These are phyloP conservation scores for Strombidium stylifer DNA, from an alignment of 73 alveolate species.

Conservation along the genomic window DNA sequence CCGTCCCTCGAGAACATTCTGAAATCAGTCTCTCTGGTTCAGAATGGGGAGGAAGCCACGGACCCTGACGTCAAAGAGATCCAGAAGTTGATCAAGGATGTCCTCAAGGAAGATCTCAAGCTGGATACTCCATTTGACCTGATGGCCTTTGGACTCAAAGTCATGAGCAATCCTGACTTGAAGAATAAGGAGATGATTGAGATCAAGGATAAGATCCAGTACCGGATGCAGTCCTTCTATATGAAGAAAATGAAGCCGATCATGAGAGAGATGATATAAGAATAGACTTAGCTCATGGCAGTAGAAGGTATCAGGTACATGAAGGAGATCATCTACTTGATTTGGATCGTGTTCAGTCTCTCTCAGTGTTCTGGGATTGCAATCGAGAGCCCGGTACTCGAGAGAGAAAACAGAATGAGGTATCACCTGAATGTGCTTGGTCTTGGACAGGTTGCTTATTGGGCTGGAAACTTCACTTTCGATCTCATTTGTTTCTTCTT, in stretches of 20 bases:
- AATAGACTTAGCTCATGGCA: not conserved
- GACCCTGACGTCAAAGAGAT: no score
- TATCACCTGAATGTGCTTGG: constrained; percentile 30
- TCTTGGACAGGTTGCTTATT: constrained; percentile 7
- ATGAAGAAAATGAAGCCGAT: not conserved
- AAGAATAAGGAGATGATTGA: not conserved
- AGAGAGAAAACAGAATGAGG: constrained; percentile 15
- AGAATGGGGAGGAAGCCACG: no score
- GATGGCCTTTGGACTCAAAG: not conserved
- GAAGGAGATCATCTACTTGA: not conserved
- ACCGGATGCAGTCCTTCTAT: not conserved
- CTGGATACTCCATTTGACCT: not conserved
- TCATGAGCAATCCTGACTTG: not conserved
- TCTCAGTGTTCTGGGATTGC: constrained; percentile 24
- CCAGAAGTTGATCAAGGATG: no score
- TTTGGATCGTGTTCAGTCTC: constrained; percentile 17
- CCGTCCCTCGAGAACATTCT: no score
- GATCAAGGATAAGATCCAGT: not conserved
- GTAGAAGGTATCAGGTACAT: constrained; percentile 21
- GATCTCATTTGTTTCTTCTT: not conserved
- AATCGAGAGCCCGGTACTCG: constrained; percentile 23
- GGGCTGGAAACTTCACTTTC: constrained; percentile 27
- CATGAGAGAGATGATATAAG: not conserved
- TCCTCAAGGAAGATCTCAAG: no score
- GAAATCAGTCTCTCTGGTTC: no score